A percentile compares a stretch with the other conserved stretches of the same genome.
Evolutionary conservation across 2,329 filamentous ascomycete species (phyloP).

Genomic region (Paecilomyces formosus): DNA sequence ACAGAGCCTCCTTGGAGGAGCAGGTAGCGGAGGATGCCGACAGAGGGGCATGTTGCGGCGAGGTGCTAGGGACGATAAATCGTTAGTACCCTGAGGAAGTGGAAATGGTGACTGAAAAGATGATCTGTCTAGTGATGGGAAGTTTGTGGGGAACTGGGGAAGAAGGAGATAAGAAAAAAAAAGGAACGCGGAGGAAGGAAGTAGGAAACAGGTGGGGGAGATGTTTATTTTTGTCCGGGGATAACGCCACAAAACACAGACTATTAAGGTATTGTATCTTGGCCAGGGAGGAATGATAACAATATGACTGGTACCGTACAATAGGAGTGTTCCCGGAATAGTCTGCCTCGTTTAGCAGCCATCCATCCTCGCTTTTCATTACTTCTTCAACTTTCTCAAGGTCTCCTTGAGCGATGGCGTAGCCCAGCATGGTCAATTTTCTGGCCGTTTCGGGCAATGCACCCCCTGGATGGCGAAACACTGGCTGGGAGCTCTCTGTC

Average conservation of each 20-base stretch:
- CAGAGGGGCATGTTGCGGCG: slow-evolving; percentile 48
- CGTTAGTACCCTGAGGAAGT: background rate
- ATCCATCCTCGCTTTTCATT: slow-evolving; percentile 57
- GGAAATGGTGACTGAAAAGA: background rate
- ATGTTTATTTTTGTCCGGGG: background rate
- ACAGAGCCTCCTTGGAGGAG: slow-evolving; percentile 51
- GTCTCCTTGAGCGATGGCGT: slow-evolving; percentile 69
- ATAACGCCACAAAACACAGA: background rate
- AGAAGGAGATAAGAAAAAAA: background rate
- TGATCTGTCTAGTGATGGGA: too few species aligned
- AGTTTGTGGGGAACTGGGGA: background rate
- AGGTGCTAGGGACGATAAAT: slow-evolving; percentile 40
- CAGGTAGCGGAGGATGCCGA: slow-evolving; percentile 49
- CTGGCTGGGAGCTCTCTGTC: slow-evolving; percentile 64
- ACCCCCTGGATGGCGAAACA: slow-evolving; percentile 67
- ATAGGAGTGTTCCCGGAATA: slow-evolving; percentile 70
- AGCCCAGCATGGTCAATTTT: slow-evolving; percentile 68
- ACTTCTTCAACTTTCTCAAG: slow-evolving; percentile 58
- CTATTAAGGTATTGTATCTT: background rate
- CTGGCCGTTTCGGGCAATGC: slow-evolving; percentile 51
- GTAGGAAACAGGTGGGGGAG: background rate
- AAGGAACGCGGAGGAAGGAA: background rate
- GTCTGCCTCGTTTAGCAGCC: slow-evolving; percentile 66
- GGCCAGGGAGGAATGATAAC: background rate
- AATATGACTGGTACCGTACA: slow-evolving; percentile 16